A percentile compares a stretch with the other conserved stretches of the same genome.
phyloP scores from a whole-genome alignment of 257 asterid species.

The Oldenlandia corymbosa region DNA sequence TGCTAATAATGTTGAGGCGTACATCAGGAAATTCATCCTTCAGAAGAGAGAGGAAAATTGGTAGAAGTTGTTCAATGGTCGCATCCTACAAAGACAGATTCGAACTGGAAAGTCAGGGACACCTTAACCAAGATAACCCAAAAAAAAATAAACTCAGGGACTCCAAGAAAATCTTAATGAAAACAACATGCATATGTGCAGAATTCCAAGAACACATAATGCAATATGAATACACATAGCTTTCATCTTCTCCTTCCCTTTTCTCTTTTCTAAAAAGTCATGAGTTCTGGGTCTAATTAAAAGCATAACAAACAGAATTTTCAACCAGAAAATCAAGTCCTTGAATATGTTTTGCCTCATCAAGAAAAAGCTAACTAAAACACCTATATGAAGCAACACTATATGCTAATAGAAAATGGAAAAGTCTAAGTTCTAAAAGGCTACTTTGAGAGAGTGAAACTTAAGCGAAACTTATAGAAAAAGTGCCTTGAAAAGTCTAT shows the following conservation, averaged over 20 bases:
- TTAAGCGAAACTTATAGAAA: background rate
- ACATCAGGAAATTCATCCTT: constrained; percentile 88
- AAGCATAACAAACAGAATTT: background rate
- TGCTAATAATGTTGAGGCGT: constrained; percentile 80
- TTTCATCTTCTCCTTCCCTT: background rate
- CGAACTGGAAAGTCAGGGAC: background rate
- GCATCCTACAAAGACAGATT: constrained; percentile 50
- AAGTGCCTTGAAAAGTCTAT: background rate
- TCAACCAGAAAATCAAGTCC: background rate
- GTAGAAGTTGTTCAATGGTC: constrained; percentile 81
- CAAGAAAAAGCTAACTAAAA: background rate
- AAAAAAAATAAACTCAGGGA: too few relatives aligned
- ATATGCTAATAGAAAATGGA: background rate
- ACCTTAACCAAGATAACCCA: too few relatives aligned
- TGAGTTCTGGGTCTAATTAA: background rate
- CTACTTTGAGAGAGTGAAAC: background rate
- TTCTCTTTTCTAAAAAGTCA: background rate
- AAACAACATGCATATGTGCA: background rate
- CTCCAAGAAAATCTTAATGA: background rate
- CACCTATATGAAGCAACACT: constrained; percentile 1
- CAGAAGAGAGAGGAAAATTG: constrained; percentile 73
- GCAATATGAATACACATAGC: background rate
- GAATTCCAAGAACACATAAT: background rate
- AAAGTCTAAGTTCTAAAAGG: too few relatives aligned
- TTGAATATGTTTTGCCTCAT: background rate